These are phyloP conservation scores for Leccinum barrowsii DNA, from an alignment of 768 basidiomycete species.

Conservation along the genomic window DNA sequence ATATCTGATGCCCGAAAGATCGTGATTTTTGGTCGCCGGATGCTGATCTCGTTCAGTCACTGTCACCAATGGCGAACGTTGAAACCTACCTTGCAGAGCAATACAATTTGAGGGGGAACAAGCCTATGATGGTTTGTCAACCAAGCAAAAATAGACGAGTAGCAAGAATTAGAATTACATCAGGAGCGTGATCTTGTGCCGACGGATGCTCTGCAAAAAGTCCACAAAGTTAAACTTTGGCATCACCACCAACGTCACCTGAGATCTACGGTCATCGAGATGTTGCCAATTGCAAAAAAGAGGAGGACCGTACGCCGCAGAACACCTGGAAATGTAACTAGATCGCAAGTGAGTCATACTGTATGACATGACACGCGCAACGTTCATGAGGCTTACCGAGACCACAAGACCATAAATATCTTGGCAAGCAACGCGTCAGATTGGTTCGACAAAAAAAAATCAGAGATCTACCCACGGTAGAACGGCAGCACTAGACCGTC, in stretches of 20 bases:
- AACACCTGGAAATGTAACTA: conserved; percentile 55
- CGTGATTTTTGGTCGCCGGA: conserved; percentile 45
- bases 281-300: neutral
- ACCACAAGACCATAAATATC: conserved; percentile 62
- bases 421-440: conserved; percentile 25
- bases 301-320: conserved; percentile 40
- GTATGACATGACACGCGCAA: neutral
- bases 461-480: conserved; percentile 44
- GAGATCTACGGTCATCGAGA: conserved; percentile 6
- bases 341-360: conserved; percentile 5
- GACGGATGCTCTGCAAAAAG: conserved; percentile 60
- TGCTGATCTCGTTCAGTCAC: conserved; percentile 35
- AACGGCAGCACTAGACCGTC: conserved; percentile 49
- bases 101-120: conserved; percentile 63
- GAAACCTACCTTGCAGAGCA: conserved; percentile 60
- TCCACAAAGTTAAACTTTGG: conserved; percentile 59
- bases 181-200: conserved; percentile 54
- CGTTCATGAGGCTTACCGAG: conserved; percentile 36
- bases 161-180: conserved; percentile 35
- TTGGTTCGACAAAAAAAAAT: neutral
- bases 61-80: neutral
- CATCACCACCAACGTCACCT: conserved; percentile 57
- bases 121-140: conserved; percentile 35
- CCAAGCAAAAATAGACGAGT: neutral
- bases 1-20: conserved; percentile 50